Evolutionary conservation across 768 basidiomycete genomes (phyloP), one percentile per base, ranked within the genome.

Genomic region (Naganishia vishniacii): DNA sequence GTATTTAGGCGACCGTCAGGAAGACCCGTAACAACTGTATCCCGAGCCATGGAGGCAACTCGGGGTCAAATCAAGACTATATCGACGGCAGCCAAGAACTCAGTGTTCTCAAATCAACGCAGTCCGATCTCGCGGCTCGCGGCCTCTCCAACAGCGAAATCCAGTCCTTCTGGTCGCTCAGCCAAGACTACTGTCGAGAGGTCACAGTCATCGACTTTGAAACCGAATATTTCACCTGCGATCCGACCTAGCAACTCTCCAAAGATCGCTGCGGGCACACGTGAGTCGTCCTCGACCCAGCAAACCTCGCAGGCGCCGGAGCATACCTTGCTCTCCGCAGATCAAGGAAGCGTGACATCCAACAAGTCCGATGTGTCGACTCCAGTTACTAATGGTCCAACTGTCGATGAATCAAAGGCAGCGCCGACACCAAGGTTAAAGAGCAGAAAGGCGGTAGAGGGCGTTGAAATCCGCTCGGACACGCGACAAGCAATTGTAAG

Each of bases 381-480:
- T 23, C 37, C 20, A 12, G 28, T 25, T 9, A 26, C 2, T 18
- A 12, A 48, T 4, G 20, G 11, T 8, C 20, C 28, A 48, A 25
- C 25, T 0, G 32, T 25, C 11, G 23, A 32, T 16, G n/a, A 4
- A n/a, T 29, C 59, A 9, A 29, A 3, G 15, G 12, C 15, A 13
- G 25, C 42, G 1, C 49, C 34, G 31, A 63, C 62, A 18, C 62
- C 62, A 9, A 53, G 23, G 45, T 34, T 25, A 23, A 53, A 42
- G 48, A 40, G 51, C 32, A 26, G 63, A 18, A 64, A 64, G 45
- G 44, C 20, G 11, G 45, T 64, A 15, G 63, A 56, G 25, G 63
- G 63, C 16, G 53, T 64, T 13, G 63, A 64, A 29, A 64, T 64
- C 25, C 34, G 63, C 5, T 45, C 42, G 7, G 63, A 64, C 3